These are phyloP conservation scores for Rhynchospora pubera DNA, from an alignment of 176 grass and related monocot species.

Conservation along the genomic window DNA sequence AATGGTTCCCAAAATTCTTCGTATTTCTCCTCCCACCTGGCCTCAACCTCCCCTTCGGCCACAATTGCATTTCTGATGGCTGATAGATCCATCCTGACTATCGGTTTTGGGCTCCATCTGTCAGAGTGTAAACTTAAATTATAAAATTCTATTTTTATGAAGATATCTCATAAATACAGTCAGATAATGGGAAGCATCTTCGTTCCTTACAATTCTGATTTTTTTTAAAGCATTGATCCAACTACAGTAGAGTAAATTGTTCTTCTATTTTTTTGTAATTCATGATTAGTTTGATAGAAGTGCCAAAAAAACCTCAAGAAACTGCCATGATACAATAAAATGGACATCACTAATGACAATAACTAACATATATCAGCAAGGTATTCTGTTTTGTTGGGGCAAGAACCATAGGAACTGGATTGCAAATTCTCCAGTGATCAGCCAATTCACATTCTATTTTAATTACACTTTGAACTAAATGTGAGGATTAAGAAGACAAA, in stretches of 20 bases:
- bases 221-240: neutral
- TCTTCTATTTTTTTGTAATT: neutral
- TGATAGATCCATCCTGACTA: conserved; percentile 61
- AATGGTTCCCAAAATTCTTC: conserved; percentile 77
- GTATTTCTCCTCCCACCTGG: conserved; percentile 29
- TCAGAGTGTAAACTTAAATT: neutral
- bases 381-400: neutral
- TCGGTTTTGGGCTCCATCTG: conserved; percentile 41
- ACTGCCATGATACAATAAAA: neutral
- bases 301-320: neutral
- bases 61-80: conserved; percentile 66
- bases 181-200: neutral
- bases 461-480: neutral
- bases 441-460: neutral
- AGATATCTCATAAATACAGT: neutral
- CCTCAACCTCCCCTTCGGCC: conserved; percentile 32
- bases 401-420: neutral
- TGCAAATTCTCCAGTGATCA: neutral
- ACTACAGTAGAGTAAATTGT: neutral
- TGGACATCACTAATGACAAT: too few relatives aligned
- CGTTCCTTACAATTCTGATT: neutral
- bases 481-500: neutral
- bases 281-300: neutral
- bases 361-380: neutral
- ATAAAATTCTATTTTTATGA: neutral